Conservation (phyloP, 192 early-diverging fungal species). For the Borealophlyctis nickersoniae region DNA sequence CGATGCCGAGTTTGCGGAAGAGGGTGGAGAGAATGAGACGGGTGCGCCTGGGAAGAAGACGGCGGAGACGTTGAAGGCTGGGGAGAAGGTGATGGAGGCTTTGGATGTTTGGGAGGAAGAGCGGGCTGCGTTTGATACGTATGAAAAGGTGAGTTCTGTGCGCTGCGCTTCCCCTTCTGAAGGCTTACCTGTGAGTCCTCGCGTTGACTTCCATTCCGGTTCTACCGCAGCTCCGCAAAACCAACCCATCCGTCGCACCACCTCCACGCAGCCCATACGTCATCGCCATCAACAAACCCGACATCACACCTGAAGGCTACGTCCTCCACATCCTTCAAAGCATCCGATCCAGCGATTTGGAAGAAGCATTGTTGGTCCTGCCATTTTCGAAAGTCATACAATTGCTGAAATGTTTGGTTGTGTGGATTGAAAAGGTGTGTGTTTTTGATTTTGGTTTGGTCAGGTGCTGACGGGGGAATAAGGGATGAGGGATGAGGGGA, state of each 20-base stretch:
- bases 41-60: slow-evolving; percentile 84
- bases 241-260: slow-evolving; percentile 17
- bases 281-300: slow-evolving; percentile 56
- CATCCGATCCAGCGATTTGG: slow-evolving; percentile 80
- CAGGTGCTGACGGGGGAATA: too few relatives aligned
- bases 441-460: too few relatives aligned
- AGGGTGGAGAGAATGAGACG: slow-evolving; percentile 46
- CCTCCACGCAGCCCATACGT: slow-evolving; percentile 60
- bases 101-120: slow-evolving; percentile 87
- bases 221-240: neutral
- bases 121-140: slow-evolving; percentile 36
- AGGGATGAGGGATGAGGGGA: too few relatives aligned
- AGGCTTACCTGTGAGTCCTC: neutral
- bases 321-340: slow-evolving; percentile 74
- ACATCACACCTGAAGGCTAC: slow-evolving; percentile 70
- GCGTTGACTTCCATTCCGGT: slow-evolving; percentile 5
- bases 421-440: slow-evolving; percentile 76
- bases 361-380: slow-evolving; percentile 85
- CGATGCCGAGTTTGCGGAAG: slow-evolving; percentile 19
- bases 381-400: slow-evolving; percentile 78
- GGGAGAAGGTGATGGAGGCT: slow-evolving; percentile 90
- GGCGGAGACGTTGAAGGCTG: slow-evolving; percentile 92
- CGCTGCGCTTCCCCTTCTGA: neutral
- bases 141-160: slow-evolving; percentile 11
- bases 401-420: slow-evolving; percentile 72